Evolutionary conservation across 2,329 filamentous ascomycete genomes (phyloP), one percentile per base, ranked within the genome.

Genomic region (Sclerotinia minor): DNA sequence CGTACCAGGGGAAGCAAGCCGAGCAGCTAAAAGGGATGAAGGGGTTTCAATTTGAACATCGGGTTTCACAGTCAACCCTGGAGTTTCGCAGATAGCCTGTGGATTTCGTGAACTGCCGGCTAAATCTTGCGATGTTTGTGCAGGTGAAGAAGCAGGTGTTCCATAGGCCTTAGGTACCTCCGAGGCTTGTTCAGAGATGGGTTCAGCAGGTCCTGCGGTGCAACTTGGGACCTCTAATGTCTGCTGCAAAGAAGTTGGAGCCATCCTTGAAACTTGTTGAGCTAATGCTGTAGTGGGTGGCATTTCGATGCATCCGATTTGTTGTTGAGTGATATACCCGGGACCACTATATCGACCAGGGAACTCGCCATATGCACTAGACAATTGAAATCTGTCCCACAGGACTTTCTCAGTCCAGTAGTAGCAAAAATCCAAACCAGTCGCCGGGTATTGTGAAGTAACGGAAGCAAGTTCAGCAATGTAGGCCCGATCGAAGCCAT

Each of bases 351-450:
- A 61, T 50, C n/a, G 47, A 32, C 59, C 59, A 15, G 59, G 59
- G 24, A 61, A 61, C 6, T 61, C 59, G 5, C 59, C 59, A 26
- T 50, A 61, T 38, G 45, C 59, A 41, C 29, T 9, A 26, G 45
- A 61, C 5, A 50, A 38, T 21, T 45, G 13, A n/a, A 61, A 61
- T 17, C 9, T 50, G n/a, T 61, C 29, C 59, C 59, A 61, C 32
- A 61, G 8, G 21, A 61, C n/a, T 2, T 26, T 50, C 19, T 61
- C 59, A 38, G 45, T 61, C 59, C 32, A 61, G n/a, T 61, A 61
- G 32, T 61, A 61, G 13, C 45, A 50, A 50, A 61, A 61, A 32
- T 50, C 59, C 29, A 61, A 13, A 50, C n/a, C 15, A 61, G n/a
- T 38, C 19, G 17, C 9, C 2, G 59, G 45, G 26, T 61, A 26